These are phyloP conservation scores for Quercus gilva DNA, from an alignment of 306 rosid species.

Conservation along the genomic window DNA sequence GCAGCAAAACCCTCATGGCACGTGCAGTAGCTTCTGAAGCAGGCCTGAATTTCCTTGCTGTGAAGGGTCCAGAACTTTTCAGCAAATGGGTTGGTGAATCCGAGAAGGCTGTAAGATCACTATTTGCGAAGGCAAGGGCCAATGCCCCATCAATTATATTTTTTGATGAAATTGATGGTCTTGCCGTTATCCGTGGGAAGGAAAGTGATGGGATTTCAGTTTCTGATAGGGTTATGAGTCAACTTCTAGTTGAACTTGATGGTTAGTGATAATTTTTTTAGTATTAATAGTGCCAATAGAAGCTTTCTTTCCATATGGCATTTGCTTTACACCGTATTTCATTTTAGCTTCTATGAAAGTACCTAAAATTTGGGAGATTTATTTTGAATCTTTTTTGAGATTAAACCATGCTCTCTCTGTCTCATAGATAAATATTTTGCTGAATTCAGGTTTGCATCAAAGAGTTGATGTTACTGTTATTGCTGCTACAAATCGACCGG, in stretches of 20 bases:
- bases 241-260: conserved; percentile 88
- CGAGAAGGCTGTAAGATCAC: conserved; percentile 89
- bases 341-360: background rate
- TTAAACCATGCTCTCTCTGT: conserved; percentile 1
- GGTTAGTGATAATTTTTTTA: conserved; percentile 52
- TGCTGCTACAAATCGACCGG: conserved; percentile 95
- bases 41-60: conserved; percentile 81
- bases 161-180: conserved; percentile 90
- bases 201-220: conserved; percentile 89
- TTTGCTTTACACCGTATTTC: background rate
- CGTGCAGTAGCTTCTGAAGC: conserved; percentile 96
- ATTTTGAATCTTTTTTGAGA: background rate
- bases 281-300: conserved; percentile 13
- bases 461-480: conserved; percentile 83
- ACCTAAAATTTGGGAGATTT: background rate
- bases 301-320: background rate
- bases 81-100: conserved; percentile 99
- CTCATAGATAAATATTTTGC: conserved; percentile 6
- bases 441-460: conserved; percentile 70
- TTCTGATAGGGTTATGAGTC: conserved; percentile 90
- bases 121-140: conserved; percentile 91
- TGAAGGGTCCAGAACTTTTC: conserved; percentile 96
- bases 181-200: conserved; percentile 80
- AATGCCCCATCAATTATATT: conserved; percentile 93
- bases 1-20: conserved; percentile 96